A percentile compares a stretch with the other conserved stretches of the same genome.
These are phyloP conservation scores for Pseudopithomyces chartarum DNA, from an alignment of 2,329 filamentous ascomycete species.

Conservation along the genomic window DNA sequence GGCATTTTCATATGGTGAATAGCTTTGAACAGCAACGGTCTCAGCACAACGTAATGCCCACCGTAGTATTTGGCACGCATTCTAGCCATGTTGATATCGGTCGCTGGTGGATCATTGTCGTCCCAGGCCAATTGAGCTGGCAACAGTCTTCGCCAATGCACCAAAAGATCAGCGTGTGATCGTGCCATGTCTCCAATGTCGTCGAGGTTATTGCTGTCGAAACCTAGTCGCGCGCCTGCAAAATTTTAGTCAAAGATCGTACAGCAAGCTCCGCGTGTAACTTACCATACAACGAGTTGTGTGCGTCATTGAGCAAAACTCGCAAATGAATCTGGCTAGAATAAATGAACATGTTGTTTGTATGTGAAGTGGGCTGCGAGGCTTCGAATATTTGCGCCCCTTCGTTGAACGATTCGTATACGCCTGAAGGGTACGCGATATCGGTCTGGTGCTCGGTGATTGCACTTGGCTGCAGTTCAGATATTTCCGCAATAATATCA, in stretches of 20 bases:
- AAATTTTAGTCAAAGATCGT: conserved; percentile 28
- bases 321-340: conserved; percentile 66
- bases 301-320: conserved; percentile 60
- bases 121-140: conserved; percentile 62
- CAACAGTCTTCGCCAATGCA: conserved; percentile 59
- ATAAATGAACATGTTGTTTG: conserved; percentile 60
- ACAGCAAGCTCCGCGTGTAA: conserved; percentile 18
- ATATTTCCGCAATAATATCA: conserved; percentile 88
- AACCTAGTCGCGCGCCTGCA: conserved; percentile 33
- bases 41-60: conserved; percentile 84
- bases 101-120: conserved; percentile 71
- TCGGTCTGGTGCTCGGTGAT: conserved; percentile 63
- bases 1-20: conserved; percentile 56
- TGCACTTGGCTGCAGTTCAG: conserved; percentile 62
- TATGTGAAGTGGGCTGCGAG: conserved; percentile 31
- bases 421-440: conserved; percentile 69
- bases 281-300: conserved; percentile 59
- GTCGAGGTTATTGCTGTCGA: conserved; percentile 37
- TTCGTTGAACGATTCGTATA: conserved; percentile 49
- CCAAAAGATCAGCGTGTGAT: conserved; percentile 51
- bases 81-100: conserved; percentile 79
- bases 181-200: conserved; percentile 35
- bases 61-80: conserved; percentile 95
- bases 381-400: conserved; percentile 19
- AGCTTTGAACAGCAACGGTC: conserved; percentile 71